These are phyloP conservation scores for Sarcocystis neurona DNA, from an alignment of 169 alveolate species.

Conservation along the genomic window DNA sequence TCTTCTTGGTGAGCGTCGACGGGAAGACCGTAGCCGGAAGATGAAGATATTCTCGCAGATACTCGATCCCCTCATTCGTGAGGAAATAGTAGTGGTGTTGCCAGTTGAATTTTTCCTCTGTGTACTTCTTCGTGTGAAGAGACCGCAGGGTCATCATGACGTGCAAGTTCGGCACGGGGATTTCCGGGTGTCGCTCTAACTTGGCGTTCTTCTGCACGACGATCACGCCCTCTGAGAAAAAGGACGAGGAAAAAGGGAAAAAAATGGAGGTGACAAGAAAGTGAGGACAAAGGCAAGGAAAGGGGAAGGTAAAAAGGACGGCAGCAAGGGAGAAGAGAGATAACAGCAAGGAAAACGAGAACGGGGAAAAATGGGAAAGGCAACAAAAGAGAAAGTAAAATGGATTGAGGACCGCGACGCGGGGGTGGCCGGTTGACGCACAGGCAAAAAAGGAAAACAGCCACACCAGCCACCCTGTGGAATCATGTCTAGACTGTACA, in stretches of 20 bases:
- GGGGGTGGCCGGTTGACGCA: no score
- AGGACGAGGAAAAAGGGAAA: neutral
- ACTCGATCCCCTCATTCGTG: constrained; percentile 80
- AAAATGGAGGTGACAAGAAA: neutral
- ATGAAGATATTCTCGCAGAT: constrained; percentile 83
- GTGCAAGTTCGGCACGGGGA: constrained; percentile 80
- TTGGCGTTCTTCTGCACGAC: constrained; percentile 65
- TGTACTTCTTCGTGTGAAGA: constrained; percentile 84
- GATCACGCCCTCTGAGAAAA: constrained; percentile 67
- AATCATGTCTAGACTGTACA: no score
- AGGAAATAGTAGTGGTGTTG: constrained; percentile 63
- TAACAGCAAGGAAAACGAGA: neutral
- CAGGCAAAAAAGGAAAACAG: no score
- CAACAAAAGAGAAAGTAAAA: no score
- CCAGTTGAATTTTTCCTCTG: constrained; percentile 90
- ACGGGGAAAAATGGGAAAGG: neutral
- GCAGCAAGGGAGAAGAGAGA: neutral
- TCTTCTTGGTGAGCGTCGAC: constrained; percentile 90
- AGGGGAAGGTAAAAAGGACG: neutral
- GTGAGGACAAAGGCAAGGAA: neutral
- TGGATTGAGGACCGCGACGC: no score
- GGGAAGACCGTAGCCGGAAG: constrained; percentile 94
- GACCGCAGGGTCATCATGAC: constrained; percentile 89
- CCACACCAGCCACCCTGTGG: no score
- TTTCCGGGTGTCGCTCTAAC: constrained; percentile 54